Percentiles rank a stretch among this genome's conserved stretches.
These are phyloP conservation scores for Vigna reflexopilosa DNA, from an alignment of 306 rosid species.

Conservation along the genomic window DNA sequence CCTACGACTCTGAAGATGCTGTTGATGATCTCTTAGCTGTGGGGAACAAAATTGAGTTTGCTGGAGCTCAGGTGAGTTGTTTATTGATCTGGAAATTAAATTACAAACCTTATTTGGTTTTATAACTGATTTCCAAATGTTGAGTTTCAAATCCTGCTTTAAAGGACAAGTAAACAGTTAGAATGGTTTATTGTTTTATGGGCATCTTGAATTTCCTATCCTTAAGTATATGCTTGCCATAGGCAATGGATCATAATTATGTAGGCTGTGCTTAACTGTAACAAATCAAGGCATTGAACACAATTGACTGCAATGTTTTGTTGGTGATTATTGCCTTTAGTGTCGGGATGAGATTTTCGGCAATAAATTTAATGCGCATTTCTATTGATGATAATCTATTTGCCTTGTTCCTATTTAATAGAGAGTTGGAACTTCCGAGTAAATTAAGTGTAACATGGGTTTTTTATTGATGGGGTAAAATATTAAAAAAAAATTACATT, in stretches of 20 bases:
- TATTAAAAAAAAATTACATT: background rate
- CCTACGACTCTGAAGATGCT: conserved; percentile 79
- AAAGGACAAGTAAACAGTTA: background rate
- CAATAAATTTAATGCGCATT: background rate
- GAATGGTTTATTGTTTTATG: conserved; percentile 4
- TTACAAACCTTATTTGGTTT: background rate
- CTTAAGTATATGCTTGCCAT: background rate
- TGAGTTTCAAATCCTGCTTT: background rate
- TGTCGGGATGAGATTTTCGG: background rate
- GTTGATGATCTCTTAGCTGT: conserved; percentile 83
- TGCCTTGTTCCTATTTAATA: background rate
- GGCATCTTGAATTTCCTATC: conserved; percentile 15
- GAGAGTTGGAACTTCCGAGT: background rate
- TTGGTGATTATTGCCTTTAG: background rate
- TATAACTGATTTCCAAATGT: background rate
- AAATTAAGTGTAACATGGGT: background rate
- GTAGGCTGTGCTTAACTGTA: background rate
- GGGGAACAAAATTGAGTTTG: conserved; percentile 90
- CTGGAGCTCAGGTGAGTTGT: conserved; percentile 85
- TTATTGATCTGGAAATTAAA: background rate
- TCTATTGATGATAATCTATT: background rate
- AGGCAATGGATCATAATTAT: background rate
- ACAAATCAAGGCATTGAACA: background rate
- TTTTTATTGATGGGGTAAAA: background rate
- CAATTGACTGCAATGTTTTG: background rate